Base-by-base conservation (phyloP, 2,329 filamentous ascomycete genomes). In the Tothia fuscella region DNA sequence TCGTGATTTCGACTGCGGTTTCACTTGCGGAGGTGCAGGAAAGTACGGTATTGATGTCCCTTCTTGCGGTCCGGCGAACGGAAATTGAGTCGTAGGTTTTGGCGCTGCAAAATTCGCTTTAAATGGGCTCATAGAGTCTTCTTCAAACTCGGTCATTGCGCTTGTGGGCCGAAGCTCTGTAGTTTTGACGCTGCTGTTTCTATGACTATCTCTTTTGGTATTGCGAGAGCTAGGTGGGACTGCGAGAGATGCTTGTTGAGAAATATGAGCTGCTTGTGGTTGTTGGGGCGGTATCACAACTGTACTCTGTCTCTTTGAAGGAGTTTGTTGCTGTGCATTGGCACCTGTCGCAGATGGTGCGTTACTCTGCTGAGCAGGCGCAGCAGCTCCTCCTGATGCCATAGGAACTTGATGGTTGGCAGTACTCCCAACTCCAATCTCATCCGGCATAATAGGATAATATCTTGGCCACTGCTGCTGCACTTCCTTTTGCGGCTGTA, bases 391-490 rank as follows among this genome's bases (percentile, higher is more conserved):
- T 14, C 22, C 22, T 12, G 35, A 16, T 29, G 26, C 9, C 26
- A 29, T 29, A 9, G n/a, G n/a, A 17, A 25, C 5, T 21, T 28
- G 35, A n/a, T n/a, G n/a, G 20, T 17, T 41, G 7, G 22, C 20
- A 5, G 34, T 41, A 10, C 22, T 19, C 12, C 14, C 28, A 6
- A 29, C 30, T 16, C 21, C 21, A 12, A 16, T 24, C 30, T 41
- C 29, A 17, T 41, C 39, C 10, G 39, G 39, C 3, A 35, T 21
- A 20, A 41, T 31, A 25, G 39, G 39, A 24, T 41, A 41, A 21
- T 41, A 41, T n/a, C 20, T n/a, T 4, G 30, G 39, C 39, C 38
- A 41, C 14, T 26, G 22, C 7, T 30, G 26, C 21, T 14, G 26
- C 20, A 16, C 16, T 10, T 37, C 20, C n/a, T n/a, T n/a, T 16